Conservation (phyloP, 306 rosid genomes). For the Vicia villosa region DNA sequence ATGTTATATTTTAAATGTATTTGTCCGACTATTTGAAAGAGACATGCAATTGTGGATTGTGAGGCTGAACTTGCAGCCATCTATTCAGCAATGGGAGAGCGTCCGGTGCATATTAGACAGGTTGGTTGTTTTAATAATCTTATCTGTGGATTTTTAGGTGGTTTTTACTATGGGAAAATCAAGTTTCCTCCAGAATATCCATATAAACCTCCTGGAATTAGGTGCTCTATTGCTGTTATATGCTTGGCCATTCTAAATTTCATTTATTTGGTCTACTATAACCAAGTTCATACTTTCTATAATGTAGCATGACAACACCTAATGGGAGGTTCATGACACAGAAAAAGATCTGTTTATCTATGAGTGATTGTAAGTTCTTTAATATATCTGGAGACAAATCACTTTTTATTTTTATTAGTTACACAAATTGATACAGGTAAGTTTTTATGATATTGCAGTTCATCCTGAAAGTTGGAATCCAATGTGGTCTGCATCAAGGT, state of each 20-base stretch:
- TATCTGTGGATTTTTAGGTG: too few species aligned
- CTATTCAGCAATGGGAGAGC: too few species aligned
- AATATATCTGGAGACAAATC: neutral
- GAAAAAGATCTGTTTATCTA: slow-evolving; percentile 89
- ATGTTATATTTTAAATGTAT: too few species aligned
- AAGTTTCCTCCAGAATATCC: too few species aligned
- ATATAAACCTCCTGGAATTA: slow-evolving; percentile 95
- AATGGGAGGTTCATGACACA: slow-evolving; percentile 94
- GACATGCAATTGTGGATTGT: too few species aligned
- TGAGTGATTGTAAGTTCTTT: slow-evolving; percentile 90
- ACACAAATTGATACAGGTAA: slow-evolving; percentile 20
- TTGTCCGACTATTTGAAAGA: too few species aligned
- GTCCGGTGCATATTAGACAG: too few species aligned
- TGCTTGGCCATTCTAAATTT: slow-evolving; percentile 16
- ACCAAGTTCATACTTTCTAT: slow-evolving; percentile 18
- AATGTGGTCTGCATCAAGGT: too few species aligned
- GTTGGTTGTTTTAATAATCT: too few species aligned
- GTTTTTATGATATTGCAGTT: slow-evolving; percentile 55
- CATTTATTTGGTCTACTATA: slow-evolving; percentile 12
- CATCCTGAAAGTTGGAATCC: slow-evolving; percentile 99
- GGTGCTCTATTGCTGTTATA: slow-evolving; percentile 48
- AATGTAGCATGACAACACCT: slow-evolving; percentile 95
- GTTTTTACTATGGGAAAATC: too few species aligned
- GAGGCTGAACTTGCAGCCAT: too few species aligned
- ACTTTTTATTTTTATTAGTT: neutral